Conservation (phyloP, 2,329 filamentous ascomycete species). For the Microsporum canis region DNA sequence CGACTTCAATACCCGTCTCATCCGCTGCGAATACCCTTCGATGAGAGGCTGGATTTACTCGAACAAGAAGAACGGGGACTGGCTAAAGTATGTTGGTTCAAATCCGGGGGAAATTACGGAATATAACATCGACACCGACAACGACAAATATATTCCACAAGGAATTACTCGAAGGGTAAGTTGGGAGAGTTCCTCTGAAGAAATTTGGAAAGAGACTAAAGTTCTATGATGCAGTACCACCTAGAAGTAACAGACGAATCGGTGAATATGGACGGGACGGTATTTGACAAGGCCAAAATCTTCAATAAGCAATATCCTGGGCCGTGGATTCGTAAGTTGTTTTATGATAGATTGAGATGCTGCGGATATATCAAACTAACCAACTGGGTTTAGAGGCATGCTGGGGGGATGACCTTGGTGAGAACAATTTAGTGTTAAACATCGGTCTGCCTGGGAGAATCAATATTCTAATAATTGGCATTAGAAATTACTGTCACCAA, state of each 20-base stretch:
- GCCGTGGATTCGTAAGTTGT: constrained; percentile 13
- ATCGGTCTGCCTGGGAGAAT: not conserved
- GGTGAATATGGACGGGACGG: constrained; percentile 11
- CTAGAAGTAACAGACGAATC: constrained; percentile 8
- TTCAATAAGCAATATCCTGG: constrained; percentile 13
- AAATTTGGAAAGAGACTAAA: not conserved
- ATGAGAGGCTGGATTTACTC: constrained; percentile 12
- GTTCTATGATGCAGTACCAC: constrained; percentile 1
- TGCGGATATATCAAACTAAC: constrained; percentile 1
- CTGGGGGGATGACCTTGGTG: constrained; percentile 13
- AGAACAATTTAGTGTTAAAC: not conserved
- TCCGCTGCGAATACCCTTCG: constrained; percentile 9
- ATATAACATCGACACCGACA: constrained; percentile 11
- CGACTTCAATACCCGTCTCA: constrained; percentile 9
- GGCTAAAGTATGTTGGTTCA: constrained; percentile 9
- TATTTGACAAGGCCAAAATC: constrained; percentile 9
- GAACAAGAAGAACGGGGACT: constrained; percentile 9
- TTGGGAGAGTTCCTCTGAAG: too few relatives aligned
- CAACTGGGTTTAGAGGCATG: constrained; percentile 7
- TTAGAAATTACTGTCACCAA: constrained; percentile 13
- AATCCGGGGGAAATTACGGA: constrained; percentile 2
- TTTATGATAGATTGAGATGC: not conserved
- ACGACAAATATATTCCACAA: constrained; percentile 11
- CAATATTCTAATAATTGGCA: not conserved
- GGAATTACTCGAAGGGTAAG: constrained; percentile 11